Evolutionary conservation across 2,329 filamentous ascomycete species (phyloP).

Genomic region (Aschersonia sp.): DNA sequence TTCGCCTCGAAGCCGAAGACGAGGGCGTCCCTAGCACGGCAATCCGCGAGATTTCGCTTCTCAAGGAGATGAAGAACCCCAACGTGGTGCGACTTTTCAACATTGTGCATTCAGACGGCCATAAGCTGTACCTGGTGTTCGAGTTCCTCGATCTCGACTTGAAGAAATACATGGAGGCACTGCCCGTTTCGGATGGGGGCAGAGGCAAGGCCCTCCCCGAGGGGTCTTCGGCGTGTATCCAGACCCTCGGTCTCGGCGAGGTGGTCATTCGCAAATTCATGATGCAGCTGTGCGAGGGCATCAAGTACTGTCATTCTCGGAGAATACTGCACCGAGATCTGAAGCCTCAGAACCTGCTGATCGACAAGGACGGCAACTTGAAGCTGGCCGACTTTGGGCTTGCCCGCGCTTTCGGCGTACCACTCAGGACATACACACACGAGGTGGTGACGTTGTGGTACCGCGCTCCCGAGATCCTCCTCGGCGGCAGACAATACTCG

Average conservation of each 20-base stretch:
- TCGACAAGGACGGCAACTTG: conserved; percentile 73
- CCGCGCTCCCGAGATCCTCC: conserved; percentile 75
- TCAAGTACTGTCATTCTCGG: conserved; percentile 80
- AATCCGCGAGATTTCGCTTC: conserved; percentile 84
- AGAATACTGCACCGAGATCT: conserved; percentile 77
- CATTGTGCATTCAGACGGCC: conserved; percentile 87
- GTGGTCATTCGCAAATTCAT: conserved; percentile 88
- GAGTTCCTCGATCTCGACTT: conserved; percentile 85
- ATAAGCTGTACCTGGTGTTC: conserved; percentile 88
- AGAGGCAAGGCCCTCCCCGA: conserved; percentile 76
- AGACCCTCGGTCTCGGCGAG: conserved; percentile 58
- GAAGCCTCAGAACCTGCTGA: conserved; percentile 83
- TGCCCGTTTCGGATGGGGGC: conserved; percentile 72
- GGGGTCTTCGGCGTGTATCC: conserved; percentile 49
- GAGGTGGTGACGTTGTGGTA: conserved; percentile 95
- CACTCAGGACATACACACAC: conserved; percentile 82
- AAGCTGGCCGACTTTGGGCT: conserved; percentile 87
- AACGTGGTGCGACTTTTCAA: conserved; percentile 82
- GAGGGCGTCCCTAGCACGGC: conserved; percentile 87
- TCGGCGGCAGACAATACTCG: conserved; percentile 83
- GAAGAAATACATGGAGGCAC: conserved; percentile 92
- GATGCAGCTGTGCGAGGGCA: conserved; percentile 71
- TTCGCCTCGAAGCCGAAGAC: conserved; percentile 87
- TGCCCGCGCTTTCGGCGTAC: conserved; percentile 81
- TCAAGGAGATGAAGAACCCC: conserved; percentile 88